Conservation (phyloP, 805 yeast genomes). For the Wickerhamiella brachini region DNA sequence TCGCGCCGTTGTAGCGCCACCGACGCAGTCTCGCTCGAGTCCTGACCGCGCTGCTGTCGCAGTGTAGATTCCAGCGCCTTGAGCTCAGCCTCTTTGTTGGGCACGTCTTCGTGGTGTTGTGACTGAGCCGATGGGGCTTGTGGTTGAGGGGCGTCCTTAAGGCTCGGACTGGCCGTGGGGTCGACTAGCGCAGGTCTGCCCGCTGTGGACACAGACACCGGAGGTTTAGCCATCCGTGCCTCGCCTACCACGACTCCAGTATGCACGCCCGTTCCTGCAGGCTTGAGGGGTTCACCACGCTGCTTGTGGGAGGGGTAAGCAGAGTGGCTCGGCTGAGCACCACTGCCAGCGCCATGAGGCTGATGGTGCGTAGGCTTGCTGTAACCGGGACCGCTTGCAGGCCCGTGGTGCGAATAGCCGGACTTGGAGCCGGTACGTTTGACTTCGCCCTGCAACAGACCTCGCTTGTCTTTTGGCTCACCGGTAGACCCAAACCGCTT, state of each 20-base stretch:
- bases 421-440: neutral
- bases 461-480: neutral
- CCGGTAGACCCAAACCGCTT: conserved; percentile 7
- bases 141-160: no score
- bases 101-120: conserved; percentile 14
- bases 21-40: conserved; percentile 6
- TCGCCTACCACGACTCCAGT: conserved; percentile 10
- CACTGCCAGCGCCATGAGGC: no score
- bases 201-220: neutral
- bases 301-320: neutral
- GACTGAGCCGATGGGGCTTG: no score
- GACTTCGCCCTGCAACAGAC: neutral
- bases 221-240: conserved; percentile 13
- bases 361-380: neutral
- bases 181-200: conserved; percentile 1
- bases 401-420: neutral
- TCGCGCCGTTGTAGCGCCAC: conserved; percentile 41
- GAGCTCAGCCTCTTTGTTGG: conserved; percentile 17
- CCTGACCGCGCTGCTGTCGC: conserved; percentile 1
- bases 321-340: neutral
- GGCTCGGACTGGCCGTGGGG: neutral
- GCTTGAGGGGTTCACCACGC: neutral
- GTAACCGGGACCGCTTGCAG: neutral
- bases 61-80: conserved; percentile 11
- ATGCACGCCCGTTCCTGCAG: neutral